A percentile compares a stretch with the other conserved stretches of the same genome.
phyloP scores from a whole-genome alignment of 2,329 filamentous ascomycete genomes.

The Nemania sp. region DNA sequence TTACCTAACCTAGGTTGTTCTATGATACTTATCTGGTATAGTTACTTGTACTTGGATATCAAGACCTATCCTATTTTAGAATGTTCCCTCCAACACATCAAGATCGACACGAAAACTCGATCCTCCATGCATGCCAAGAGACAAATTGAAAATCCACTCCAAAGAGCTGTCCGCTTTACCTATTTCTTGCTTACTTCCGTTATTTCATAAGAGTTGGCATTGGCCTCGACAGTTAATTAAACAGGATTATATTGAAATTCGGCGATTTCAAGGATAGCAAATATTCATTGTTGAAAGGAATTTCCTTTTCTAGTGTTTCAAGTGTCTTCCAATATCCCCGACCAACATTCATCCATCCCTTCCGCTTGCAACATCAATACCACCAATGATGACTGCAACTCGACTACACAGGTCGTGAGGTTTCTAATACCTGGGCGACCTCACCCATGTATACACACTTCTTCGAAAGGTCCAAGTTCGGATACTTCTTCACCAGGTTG shows the following conservation, averaged over 20 bases:
- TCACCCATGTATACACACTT: background rate
- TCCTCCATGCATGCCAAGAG: background rate
- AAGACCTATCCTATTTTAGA: background rate
- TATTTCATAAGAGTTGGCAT: background rate
- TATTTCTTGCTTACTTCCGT: background rate
- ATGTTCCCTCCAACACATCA: background rate
- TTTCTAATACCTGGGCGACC: background rate
- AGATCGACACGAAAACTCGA: background rate
- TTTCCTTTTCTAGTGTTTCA: background rate
- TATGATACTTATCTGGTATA: too few relatives aligned
- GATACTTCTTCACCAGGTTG: slow-evolving; percentile 42
- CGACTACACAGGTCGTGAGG: background rate
- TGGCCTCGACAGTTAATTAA: background rate
- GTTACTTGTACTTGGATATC: background rate
- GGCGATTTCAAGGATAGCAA: background rate
- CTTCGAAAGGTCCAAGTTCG: slow-evolving; percentile 21
- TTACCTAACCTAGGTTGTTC: too few relatives aligned
- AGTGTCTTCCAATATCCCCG: background rate
- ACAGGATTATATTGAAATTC: background rate
- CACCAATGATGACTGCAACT: background rate
- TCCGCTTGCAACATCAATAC: background rate
- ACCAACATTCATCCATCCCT: background rate
- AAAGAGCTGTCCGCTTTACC: background rate
- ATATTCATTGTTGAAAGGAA: background rate
- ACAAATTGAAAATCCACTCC: background rate